Percentiles rank a stretch among this genome's conserved stretches.
These are phyloP conservation scores for Cichorium intybus DNA, from an alignment of 140 eudicot genomes.

Conservation along the genomic window DNA sequence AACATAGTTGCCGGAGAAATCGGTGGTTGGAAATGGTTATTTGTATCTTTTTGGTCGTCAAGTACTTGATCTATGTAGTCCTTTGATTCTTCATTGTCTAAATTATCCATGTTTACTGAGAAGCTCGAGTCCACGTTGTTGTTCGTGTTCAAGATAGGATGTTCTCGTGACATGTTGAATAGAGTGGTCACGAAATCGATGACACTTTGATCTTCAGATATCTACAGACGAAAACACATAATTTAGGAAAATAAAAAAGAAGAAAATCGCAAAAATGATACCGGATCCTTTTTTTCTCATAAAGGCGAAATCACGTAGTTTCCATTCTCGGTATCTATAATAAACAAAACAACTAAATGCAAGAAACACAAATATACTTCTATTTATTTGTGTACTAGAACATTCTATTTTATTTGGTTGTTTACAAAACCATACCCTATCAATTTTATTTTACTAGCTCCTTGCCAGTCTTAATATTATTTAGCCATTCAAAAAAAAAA, in stretches of 20 bases:
- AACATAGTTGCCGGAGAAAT: conserved; percentile 42
- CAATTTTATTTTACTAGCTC: no score
- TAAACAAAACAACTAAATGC: background rate
- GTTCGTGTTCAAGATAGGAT: conserved; percentile 34
- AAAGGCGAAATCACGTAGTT: background rate
- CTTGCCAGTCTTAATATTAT: no score
- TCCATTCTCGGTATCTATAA: background rate
- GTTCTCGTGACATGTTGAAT: conserved; percentile 57
- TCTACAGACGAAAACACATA: conserved; percentile 30
- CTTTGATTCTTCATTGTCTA: conserved; percentile 26
- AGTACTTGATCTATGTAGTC: conserved; percentile 31
- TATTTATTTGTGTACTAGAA: no score
- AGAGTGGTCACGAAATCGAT: conserved; percentile 52
- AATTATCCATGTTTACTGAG: conserved; percentile 31
- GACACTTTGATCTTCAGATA: conserved; percentile 59
- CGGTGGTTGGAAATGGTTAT: conserved; percentile 41
- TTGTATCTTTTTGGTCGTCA: conserved; percentile 39
- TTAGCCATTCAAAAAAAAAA: no score
- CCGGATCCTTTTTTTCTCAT: background rate
- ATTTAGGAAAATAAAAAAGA: background rate
- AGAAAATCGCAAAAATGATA: background rate
- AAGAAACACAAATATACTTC: background rate
- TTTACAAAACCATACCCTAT: no score
- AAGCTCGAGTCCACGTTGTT: conserved; percentile 43
- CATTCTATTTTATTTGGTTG: no score